These are phyloP conservation scores for Lithohypha guttulata DNA, from an alignment of 2,329 filamentous ascomycete species.

Conservation along the genomic window DNA sequence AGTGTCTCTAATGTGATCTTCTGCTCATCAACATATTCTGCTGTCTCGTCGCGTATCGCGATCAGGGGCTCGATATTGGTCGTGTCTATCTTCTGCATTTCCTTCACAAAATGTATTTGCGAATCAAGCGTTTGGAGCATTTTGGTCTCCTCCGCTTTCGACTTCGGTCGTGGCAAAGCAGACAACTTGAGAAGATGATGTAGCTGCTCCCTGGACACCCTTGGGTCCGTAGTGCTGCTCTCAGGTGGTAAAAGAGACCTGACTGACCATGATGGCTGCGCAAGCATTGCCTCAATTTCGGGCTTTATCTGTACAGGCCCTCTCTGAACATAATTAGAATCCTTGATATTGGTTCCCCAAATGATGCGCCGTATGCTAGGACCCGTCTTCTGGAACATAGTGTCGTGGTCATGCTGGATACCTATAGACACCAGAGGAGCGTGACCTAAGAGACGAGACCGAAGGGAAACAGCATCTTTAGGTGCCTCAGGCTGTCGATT, in stretches of 20 bases:
- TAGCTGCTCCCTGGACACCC: slow-evolving; percentile 57
- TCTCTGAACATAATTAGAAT: neutral
- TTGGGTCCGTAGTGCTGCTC: slow-evolving; percentile 18
- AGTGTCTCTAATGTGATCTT: slow-evolving; percentile 31
- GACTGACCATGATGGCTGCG: slow-evolving; percentile 73
- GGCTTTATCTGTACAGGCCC: slow-evolving; percentile 4
- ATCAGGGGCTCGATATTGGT: slow-evolving; percentile 60
- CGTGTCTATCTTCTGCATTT: slow-evolving; percentile 72
- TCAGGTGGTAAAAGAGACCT: slow-evolving; percentile 53
- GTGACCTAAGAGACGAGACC: too few species aligned
- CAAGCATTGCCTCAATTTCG: slow-evolving; percentile 40
- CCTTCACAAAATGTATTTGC: slow-evolving; percentile 83
- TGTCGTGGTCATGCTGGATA: too few species aligned
- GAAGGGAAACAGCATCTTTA: neutral
- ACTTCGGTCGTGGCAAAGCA: slow-evolving; percentile 64
- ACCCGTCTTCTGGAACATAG: neutral
- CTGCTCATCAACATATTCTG: slow-evolving; percentile 29
- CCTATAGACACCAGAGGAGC: too few species aligned
- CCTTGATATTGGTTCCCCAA: neutral
- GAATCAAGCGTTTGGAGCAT: slow-evolving; percentile 67
- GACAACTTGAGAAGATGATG: slow-evolving; percentile 81
- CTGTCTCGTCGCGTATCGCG: slow-evolving; percentile 64
- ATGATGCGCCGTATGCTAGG: slow-evolving; percentile 4
- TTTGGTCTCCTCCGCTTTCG: slow-evolving; percentile 46
- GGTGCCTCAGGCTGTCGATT: neutral